Base-by-base conservation (phyloP, 805 yeast species). In the Ogataea methylovora region DNA sequence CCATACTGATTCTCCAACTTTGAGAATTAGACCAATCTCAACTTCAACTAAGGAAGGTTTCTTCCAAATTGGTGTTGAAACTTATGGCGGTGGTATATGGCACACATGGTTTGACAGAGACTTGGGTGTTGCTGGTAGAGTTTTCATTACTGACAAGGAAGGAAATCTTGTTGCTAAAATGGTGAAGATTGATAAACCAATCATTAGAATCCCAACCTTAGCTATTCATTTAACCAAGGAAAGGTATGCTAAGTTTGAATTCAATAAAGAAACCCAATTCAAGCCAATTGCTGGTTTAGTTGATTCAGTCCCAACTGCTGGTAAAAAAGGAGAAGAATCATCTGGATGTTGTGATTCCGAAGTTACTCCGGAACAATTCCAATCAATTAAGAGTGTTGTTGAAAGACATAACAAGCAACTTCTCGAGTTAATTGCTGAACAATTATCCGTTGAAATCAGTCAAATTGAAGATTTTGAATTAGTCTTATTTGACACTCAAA, bases 51-150 rank as follows among this genome's bases (percentile, higher is more conserved):
- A 67, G 13, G 88, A 84, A 47, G 94, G 94, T 1, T 90, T 77
- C 49, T 69, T 76, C 36, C 95, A 88, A 56, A 76, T 92, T 14
- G 97, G 95, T 25, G 94, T 92, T 8, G 97, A 92, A 58, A 74
- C 80, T 32, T 90, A 90, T 51, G 97, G 98, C 37, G 97, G 97
- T 24, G 92, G 95, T 33, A 78, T 88, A 36, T 92, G 97, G 77
- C 96, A 85, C 54, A 76, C 95, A 5, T 90, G 97, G 97, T 90
- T 92, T 52, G 98, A 90, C 57, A 76, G 97, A 39, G 97, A 90
- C 56, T 69, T 92, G 46, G 71, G 90, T 25, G 64, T 87, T 39
- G 97, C 97, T 8, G 98, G 98, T 12, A 69, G 97, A 45, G 95
- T 90, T 1, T 79, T 79, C 52, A 81, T 84, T 13, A 67, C 61